Conservation (phyloP, 2,329 filamentous ascomycete genomes). For the Pseudocercospora musae region DNA sequence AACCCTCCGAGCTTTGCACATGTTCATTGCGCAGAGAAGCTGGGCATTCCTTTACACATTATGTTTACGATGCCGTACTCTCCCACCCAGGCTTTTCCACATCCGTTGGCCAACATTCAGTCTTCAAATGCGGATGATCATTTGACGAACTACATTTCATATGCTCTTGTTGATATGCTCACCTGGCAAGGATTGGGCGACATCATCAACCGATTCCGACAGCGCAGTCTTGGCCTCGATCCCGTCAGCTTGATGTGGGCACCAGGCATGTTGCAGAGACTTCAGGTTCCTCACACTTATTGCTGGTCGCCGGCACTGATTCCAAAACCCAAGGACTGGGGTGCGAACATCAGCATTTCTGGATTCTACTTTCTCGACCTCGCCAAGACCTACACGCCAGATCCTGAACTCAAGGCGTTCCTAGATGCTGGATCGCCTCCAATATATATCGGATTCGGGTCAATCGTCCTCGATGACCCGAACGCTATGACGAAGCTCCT, state of each 20-base stretch:
- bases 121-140: slow-evolving; percentile 70
- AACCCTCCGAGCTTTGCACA: slow-evolving; percentile 77
- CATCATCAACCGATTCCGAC: slow-evolving; percentile 82
- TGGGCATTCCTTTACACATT: slow-evolving; percentile 72
- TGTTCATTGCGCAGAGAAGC: slow-evolving; percentile 70
- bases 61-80: slow-evolving; percentile 98
- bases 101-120: slow-evolving; percentile 79
- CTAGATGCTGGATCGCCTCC: slow-evolving; percentile 67
- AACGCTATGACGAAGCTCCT: slow-evolving; percentile 67
- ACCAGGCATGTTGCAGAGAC: slow-evolving; percentile 70
- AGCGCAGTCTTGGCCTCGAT: slow-evolving; percentile 70
- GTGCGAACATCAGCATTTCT: slow-evolving; percentile 65
- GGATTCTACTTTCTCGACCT: slow-evolving; percentile 75
- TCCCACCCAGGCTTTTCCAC: slow-evolving; percentile 78
- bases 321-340: slow-evolving; percentile 77
- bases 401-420: slow-evolving; percentile 63
- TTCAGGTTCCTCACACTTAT: slow-evolving; percentile 82
- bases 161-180: slow-evolving; percentile 83
- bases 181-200: slow-evolving; percentile 92
- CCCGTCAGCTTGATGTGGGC: slow-evolving; percentile 78
- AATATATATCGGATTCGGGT: slow-evolving; percentile 80
- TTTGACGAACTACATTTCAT: slow-evolving; percentile 80
- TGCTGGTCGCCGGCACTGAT: slow-evolving; percentile 84
- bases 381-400: slow-evolving; percentile 63
- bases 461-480: slow-evolving; percentile 76